Percentiles rank a stretch among this genome's conserved stretches.
Conservation (phyloP, 306 rosid genomes). For the Lupinus albus region DNA sequence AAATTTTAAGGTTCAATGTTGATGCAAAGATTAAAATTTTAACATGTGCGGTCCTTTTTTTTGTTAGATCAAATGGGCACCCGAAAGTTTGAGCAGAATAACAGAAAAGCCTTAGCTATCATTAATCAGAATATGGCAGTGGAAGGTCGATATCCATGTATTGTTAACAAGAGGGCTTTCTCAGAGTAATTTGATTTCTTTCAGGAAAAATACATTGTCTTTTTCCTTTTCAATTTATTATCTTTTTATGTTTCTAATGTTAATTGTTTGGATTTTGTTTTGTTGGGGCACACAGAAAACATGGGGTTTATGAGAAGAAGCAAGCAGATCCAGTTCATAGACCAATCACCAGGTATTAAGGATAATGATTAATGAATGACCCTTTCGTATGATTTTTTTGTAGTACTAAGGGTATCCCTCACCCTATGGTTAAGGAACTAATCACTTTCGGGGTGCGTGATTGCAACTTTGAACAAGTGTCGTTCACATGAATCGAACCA, state of each 20-base stretch:
- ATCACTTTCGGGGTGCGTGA: too few relatives aligned
- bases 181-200: constrained; percentile 54
- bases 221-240: neutral
- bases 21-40: too few relatives aligned
- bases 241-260: constrained; percentile 14
- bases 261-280: constrained; percentile 23
- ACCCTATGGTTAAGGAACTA: too few relatives aligned
- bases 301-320: constrained; percentile 70
- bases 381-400: constrained; percentile 12
- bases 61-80: constrained; percentile 47
- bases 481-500: too few relatives aligned
- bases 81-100: constrained; percentile 60
- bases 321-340: constrained; percentile 88
- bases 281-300: constrained; percentile 50
- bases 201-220: neutral
- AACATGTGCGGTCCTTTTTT: too few relatives aligned
- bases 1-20: too few relatives aligned
- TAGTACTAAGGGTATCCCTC: too few relatives aligned
- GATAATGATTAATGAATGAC: neutral
- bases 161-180: constrained; percentile 77
- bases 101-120: constrained; percentile 72
- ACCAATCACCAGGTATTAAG: constrained; percentile 80
- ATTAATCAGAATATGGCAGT: constrained; percentile 64
- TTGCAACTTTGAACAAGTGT: too few relatives aligned
- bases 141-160: constrained; percentile 71